Evolutionary conservation across 2,329 filamentous ascomycete genomes (phyloP).

Genomic region (Endothia cerciana): DNA sequence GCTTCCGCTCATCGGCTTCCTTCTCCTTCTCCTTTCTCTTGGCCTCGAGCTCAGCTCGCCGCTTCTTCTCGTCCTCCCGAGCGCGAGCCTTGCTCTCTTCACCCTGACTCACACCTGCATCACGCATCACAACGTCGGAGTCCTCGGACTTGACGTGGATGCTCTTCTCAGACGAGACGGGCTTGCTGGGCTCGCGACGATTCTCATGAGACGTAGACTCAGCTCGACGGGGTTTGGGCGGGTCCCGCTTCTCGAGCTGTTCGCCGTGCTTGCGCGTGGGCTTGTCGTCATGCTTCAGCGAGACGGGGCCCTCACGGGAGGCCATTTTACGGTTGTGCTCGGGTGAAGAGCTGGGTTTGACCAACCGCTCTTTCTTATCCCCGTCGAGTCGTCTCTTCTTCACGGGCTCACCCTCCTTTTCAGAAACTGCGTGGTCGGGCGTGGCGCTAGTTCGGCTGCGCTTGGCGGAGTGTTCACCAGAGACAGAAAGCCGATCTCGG

Average conservation of each 20-base stretch:
- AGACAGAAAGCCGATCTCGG: slow-evolving; percentile 52
- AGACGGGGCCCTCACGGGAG: slow-evolving; percentile 42
- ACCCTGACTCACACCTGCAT: slow-evolving; percentile 41
- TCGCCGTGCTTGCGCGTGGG: slow-evolving; percentile 45
- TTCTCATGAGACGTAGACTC: slow-evolving; percentile 41
- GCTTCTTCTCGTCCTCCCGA: slow-evolving; percentile 37
- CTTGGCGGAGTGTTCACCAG: slow-evolving; percentile 58
- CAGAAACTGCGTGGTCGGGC: slow-evolving; percentile 55
- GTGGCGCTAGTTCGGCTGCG: slow-evolving; percentile 63
- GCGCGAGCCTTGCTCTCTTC: slow-evolving; percentile 33
- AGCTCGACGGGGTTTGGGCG: slow-evolving; percentile 44
- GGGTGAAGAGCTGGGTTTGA: slow-evolving; percentile 47
- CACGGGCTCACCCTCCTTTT: slow-evolving; percentile 58
- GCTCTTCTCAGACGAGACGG: slow-evolving; percentile 49
- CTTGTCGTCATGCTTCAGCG: slow-evolving; percentile 39
- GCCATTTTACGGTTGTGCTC: slow-evolving; percentile 52
- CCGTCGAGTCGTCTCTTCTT: slow-evolving; percentile 63
- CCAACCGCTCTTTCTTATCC: slow-evolving; percentile 55
- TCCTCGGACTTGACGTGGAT: slow-evolving; percentile 64
- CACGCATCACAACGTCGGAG: slow-evolving; percentile 59
- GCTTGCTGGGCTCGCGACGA: slow-evolving; percentile 48
- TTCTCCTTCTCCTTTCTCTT: slow-evolving; percentile 38
- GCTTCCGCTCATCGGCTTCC: slow-evolving; percentile 36
- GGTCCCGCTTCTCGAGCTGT: slow-evolving; percentile 44
- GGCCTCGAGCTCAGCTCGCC: slow-evolving; percentile 35